Evolutionary conservation across 2,329 filamentous ascomycete species (phyloP), one percentile per base, ranked within the genome.

Genomic region (Aspergillus uvarum): DNA sequence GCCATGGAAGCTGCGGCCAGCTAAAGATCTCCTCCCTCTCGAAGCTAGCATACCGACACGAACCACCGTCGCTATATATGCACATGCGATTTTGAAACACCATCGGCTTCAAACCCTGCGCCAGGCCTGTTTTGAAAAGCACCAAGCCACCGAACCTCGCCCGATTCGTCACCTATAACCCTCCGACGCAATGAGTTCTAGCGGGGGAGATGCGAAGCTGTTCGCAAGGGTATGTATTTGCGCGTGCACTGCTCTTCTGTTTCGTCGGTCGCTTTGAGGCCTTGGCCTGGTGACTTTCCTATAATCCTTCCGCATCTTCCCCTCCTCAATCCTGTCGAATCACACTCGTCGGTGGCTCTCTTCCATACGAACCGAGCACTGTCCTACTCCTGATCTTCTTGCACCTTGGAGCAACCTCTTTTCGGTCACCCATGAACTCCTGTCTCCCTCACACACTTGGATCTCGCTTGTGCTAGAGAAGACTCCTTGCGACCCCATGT

Each of bases 181-280:
- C 53, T 51, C 47, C 50, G 47, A 65, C 72, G 80, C 68, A 68
- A 88, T 88, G 85, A 86, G 82, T 76, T 81, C 84, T 64, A 79
- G 87, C 78, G 91, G 91, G 81, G 92, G 95, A 80, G 95, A 98
- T 87, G 96, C 95, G 81, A 98, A 97, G 87, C 89, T 99, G 81
- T 99, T 99, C 83, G 94, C 95, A 78, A 88, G 95, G 83, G 95
- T 99, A 89, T 72, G 87, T 87, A 49, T 49, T 22, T 61, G 64
- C 55, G 42, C 61, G 7, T 29, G 59, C 59, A 59, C 52, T 61
- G 63, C 63, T 62, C 64, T 65, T 60, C 65, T 59, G 64, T 61
- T 57, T 65, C 65, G 67, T 65, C 61, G 61, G 26, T 31, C 24
- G 49, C 32, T 35, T 52, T 51, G 32, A 22, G 16, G 31, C 29